These are phyloP conservation scores for Zygnema cylindricum DNA, from an alignment of 139 green algal genomes.

Conservation along the genomic window DNA sequence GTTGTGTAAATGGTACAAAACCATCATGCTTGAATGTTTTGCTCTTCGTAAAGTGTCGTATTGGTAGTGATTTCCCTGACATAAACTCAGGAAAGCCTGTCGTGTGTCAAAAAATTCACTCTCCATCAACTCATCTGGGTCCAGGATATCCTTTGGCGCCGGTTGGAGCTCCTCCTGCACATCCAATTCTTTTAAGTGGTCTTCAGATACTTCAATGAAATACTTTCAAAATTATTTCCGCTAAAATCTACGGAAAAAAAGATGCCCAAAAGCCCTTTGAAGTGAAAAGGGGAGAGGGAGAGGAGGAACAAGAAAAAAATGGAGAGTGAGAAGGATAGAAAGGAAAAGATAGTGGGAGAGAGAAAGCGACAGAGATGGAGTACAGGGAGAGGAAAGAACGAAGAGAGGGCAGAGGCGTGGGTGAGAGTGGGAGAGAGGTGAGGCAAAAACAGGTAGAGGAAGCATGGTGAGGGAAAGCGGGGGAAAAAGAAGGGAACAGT, in stretches of 20 bases:
- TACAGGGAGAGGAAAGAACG: background rate
- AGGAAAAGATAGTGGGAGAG: background rate
- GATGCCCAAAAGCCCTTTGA: too few relatives aligned
- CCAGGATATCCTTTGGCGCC: constrained; percentile 36
- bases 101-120: constrained; percentile 96
- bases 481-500: background rate
- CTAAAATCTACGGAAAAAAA: too few relatives aligned
- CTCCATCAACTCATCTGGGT: constrained; percentile 69
- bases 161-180: constrained; percentile 15
- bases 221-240: too few relatives aligned
- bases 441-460: background rate
- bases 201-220: too few relatives aligned
- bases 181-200: background rate
- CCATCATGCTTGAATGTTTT: constrained; percentile 99
- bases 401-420: background rate
- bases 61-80: constrained; percentile 99
- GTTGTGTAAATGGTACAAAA: constrained; percentile 99
- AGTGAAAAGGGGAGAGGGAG: background rate
- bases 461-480: background rate
- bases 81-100: constrained; percentile 91
- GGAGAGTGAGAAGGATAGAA: background rate
- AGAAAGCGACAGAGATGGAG: background rate
- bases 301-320: too few relatives aligned
- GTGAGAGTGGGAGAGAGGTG: background rate
- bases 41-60: constrained; percentile 96